Conservation (phyloP, 768 basidiomycete genomes). For the Leccinum variicolor region DNA sequence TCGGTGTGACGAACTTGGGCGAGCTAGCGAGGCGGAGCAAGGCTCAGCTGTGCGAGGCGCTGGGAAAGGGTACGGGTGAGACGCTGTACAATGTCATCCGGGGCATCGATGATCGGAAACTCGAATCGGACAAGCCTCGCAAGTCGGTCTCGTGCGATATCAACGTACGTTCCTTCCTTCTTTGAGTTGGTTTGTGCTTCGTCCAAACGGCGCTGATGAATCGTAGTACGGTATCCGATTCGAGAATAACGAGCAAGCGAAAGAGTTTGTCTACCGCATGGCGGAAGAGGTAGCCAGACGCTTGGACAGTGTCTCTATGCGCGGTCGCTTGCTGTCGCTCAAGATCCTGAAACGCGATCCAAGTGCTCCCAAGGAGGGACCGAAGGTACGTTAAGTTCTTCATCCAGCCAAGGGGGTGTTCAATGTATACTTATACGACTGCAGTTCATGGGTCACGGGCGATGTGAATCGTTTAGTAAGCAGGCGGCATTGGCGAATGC, state of each 20-base stretch:
- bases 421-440: background rate
- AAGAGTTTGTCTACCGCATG: conserved; percentile 73
- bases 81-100: conserved; percentile 80
- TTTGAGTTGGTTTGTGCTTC: background rate
- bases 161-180: conserved; percentile 57
- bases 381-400: conserved; percentile 59
- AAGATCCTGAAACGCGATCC: conserved; percentile 89
- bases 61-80: conserved; percentile 82
- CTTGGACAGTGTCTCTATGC: conserved; percentile 62
- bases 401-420: background rate
- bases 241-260: conserved; percentile 75
- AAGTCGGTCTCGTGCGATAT: conserved; percentile 95
- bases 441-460: conserved; percentile 90
- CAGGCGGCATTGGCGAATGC: conserved; percentile 57
- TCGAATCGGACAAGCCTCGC: conserved; percentile 82
- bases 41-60: conserved; percentile 57
- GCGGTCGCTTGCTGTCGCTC: conserved; percentile 74
- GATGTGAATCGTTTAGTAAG: conserved; percentile 79
- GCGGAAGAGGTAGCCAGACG: conserved; percentile 73
- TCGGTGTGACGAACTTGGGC: conserved; percentile 67
- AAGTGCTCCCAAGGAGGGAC: conserved; percentile 80
- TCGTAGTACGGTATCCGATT: conserved; percentile 93
- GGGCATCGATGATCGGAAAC: conserved; percentile 75
- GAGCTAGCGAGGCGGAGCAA: conserved; percentile 66
- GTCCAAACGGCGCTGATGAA: conserved; percentile 1